Base-by-base conservation (phyloP, 192 early-diverging fungal species). In the Glomus cerebriforme region DNA sequence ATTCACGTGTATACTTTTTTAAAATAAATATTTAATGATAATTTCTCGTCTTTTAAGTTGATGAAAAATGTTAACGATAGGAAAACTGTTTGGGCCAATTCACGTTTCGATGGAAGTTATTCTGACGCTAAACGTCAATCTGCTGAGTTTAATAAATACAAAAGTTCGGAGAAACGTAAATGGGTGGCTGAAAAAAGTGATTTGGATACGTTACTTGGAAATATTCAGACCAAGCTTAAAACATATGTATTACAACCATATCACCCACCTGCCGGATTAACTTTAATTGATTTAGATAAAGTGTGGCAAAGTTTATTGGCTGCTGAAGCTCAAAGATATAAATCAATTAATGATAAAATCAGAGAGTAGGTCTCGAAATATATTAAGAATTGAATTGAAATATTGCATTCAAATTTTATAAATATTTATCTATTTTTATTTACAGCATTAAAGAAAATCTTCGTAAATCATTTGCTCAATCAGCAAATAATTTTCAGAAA, bases 141-240 rank as follows among this genome's bases (percentile, higher is more conserved):
- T 0, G 73, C 80, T 31, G 91, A 89, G 26, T 98, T 99, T 83
- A 91, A 91, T 70, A 81, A 86, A 45, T 98, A 98, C 89, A 99
- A 99, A 85, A 90, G 80, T 26, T 88, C 88, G 2, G 80, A 85
- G 13, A 97, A 97, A 85, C 87, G 96, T n/a, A 78, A 80, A 65
- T 97, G 96, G 96, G 93, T 97, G 7, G 85, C 93, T 72, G 96
- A 97, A 80, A 96, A 96, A 75, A 90, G 93, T 26, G 96, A 98
- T 81, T 78, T 99, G 13, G 97, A 97, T 80, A 92, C 92, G 37
- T 84, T 99, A 49, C 86, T 99, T 59, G 94, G 97, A 26, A 97
- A 99, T 80, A 97, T 99, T 79, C 95, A 96, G 80, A 99, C 96
- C 66, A 99, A 99, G 86, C 88, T 96, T 24, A 96, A 94, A 80